Evolutionary conservation across 805 yeast species (phyloP).

Genomic region (Kregervanrija delftensis): DNA sequence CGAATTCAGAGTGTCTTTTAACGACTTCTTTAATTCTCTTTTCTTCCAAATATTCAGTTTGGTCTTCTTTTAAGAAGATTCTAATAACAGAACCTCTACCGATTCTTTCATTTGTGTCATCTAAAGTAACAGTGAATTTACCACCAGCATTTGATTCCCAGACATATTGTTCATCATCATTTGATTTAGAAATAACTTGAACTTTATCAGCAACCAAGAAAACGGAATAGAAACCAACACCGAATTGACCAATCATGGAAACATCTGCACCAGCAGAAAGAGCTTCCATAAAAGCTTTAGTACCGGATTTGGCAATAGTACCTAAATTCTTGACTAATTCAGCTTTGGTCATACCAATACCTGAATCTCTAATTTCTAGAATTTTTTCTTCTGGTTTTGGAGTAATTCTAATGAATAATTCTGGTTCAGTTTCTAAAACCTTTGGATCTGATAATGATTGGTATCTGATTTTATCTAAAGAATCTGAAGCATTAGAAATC

Average conservation of each 20-base stretch:
- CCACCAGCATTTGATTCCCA: conserved; percentile 99
- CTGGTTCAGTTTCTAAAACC: conserved; percentile 90
- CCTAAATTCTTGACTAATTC: conserved; percentile 98
- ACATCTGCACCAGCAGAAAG: conserved; percentile 99
- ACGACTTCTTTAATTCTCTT: conserved; percentile 99
- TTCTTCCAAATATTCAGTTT: conserved; percentile 97
- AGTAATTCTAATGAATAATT: conserved; percentile 93
- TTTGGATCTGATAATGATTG: conserved; percentile 91
- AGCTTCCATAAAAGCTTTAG: conserved; percentile 99
- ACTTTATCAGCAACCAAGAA: conserved; percentile 99
- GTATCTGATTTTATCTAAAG: conserved; percentile 96
- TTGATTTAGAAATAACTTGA: conserved; percentile 96
- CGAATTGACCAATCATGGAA: conserved; percentile 99
- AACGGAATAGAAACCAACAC: conserved; percentile 99
- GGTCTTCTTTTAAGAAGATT: conserved; percentile 97
- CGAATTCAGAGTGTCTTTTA: conserved; percentile 99
- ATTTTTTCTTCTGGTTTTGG: conserved; percentile 93
- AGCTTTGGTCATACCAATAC: conserved; percentile 99
- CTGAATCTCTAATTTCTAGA: conserved; percentile 96
- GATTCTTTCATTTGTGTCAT: conserved; percentile 76
- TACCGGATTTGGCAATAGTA: conserved; percentile 99
- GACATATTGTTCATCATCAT: conserved; percentile 98
- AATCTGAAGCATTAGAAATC: conserved; percentile 98
- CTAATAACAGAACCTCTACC: conserved; percentile 95
- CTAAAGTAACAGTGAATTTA: conserved; percentile 92